Conservation (phyloP, 805 yeast species). For the Cyberlindnera americana region DNA sequence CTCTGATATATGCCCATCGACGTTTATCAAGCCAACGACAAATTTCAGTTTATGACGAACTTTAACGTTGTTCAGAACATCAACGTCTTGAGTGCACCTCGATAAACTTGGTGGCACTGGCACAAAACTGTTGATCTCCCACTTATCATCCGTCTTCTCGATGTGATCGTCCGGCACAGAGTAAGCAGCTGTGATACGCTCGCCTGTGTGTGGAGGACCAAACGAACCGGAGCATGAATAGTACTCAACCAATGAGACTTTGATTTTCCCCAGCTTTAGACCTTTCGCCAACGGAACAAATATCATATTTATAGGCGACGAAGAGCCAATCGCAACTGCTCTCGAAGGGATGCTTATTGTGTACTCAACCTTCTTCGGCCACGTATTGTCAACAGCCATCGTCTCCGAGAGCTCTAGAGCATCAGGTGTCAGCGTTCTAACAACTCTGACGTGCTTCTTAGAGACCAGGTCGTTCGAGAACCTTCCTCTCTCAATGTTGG, state of each 20-base stretch:
- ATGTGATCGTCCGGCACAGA: conserved; percentile 34
- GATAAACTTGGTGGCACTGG: conserved; percentile 70
- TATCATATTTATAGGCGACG: conserved; percentile 62
- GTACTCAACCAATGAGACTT: conserved; percentile 64
- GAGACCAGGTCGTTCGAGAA: conserved; percentile 62
- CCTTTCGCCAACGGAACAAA: conserved; percentile 83
- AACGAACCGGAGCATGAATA: conserved; percentile 56
- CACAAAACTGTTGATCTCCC: conserved; percentile 68
- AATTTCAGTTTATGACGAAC: conserved; percentile 88
- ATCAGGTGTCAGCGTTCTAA: conserved; percentile 85
- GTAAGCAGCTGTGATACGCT: conserved; percentile 55
- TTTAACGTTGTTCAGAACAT: conserved; percentile 61
- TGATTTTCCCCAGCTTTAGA: conserved; percentile 68
- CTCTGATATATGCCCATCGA: conserved; percentile 92
- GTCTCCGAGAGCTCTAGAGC: conserved; percentile 86
- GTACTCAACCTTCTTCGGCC: conserved; percentile 94
- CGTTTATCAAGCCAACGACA: conserved; percentile 71
- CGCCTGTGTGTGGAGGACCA: conserved; percentile 58
- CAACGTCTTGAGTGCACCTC: conserved; percentile 84
- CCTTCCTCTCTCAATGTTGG: conserved; percentile 79
- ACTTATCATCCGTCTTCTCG: conserved; percentile 46
- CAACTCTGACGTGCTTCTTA: conserved; percentile 70
- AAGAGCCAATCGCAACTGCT: conserved; percentile 87
- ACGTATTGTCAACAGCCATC: conserved; percentile 87
- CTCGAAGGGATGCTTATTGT: conserved; percentile 80